A percentile compares a stretch with the other conserved stretches of the same genome.
Evolutionary conservation across 495 filamentous ascomycete species (phyloP).

Genomic region (Neurospora discreta): DNA sequence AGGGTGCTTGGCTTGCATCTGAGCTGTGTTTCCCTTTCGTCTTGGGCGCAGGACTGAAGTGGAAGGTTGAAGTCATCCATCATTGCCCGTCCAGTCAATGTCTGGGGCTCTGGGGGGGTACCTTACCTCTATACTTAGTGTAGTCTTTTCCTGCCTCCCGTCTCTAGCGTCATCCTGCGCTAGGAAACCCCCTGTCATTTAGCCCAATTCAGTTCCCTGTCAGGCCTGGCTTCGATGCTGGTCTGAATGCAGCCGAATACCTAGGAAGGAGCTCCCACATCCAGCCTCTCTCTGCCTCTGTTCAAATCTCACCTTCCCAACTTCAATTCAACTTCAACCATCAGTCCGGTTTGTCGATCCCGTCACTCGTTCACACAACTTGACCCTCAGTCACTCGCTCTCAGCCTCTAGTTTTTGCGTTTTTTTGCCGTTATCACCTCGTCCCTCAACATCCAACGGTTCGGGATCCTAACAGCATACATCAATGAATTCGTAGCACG

Average conservation of each 20-base stretch:
- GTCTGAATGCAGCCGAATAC: background rate
- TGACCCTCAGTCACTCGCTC: background rate
- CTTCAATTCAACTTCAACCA: background rate
- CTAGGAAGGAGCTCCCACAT: background rate
- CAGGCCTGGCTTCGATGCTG: background rate
- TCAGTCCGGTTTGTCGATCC: background rate
- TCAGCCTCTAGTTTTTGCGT: background rate
- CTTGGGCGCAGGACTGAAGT: background rate
- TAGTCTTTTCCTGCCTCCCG: too few species aligned
- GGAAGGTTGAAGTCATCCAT: background rate
- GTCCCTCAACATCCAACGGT: background rate
- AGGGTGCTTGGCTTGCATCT: background rate
- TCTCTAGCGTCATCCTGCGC: background rate
- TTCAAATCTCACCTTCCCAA: background rate
- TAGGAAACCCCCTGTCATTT: background rate
- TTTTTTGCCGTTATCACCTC: background rate
- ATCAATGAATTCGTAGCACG: conserved; percentile 11
- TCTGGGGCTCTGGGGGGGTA: too few species aligned
- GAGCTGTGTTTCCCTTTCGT: background rate
- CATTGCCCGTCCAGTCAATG: too few species aligned
- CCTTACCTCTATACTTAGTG: too few species aligned
- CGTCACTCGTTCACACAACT: background rate
- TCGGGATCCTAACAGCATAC: background rate
- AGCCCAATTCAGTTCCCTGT: background rate
- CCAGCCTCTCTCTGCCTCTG: background rate